A percentile compares a stretch with the other conserved stretches of the same genome.
Evolutionary conservation across 2,329 filamentous ascomycete genomes (phyloP).

Genomic region (Pseudogymnoascus sp.): DNA sequence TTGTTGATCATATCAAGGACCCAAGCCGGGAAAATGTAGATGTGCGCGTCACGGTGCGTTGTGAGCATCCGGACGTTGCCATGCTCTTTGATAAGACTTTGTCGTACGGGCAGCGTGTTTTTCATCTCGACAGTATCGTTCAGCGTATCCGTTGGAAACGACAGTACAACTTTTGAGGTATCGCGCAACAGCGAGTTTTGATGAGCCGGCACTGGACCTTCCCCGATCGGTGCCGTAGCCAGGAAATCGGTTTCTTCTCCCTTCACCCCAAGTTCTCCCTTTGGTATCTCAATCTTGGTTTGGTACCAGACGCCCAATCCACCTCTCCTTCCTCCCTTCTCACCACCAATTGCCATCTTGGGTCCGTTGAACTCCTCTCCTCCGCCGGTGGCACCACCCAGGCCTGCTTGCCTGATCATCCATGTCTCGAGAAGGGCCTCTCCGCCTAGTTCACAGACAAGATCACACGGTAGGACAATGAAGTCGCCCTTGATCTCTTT

Average conservation of each 20-base stretch:
- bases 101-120: slow-evolving; percentile 64
- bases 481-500: slow-evolving; percentile 77
- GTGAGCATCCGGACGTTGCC: slow-evolving; percentile 72
- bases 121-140: slow-evolving; percentile 74
- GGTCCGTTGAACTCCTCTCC: slow-evolving; percentile 32
- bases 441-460: slow-evolving; percentile 83
- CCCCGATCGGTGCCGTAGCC: slow-evolving; percentile 61
- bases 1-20: slow-evolving; percentile 72
- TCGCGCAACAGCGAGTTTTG: slow-evolving; percentile 58
- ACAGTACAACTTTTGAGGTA: slow-evolving; percentile 73
- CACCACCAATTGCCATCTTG: slow-evolving; percentile 43
- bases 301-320: slow-evolving; percentile 88
- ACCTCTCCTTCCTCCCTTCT: slow-evolving; percentile 57
- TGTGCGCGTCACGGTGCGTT: slow-evolving; percentile 81
- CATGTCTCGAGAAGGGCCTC: slow-evolving; percentile 80
- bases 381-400: slow-evolving; percentile 52
- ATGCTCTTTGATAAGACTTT: slow-evolving; percentile 66
- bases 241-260: slow-evolving; percentile 91
- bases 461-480: slow-evolving; percentile 81
- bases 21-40: slow-evolving; percentile 93
- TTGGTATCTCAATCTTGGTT: slow-evolving; percentile 46
- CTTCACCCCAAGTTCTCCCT: slow-evolving; percentile 65
- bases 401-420: slow-evolving; percentile 74
- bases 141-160: slow-evolving; percentile 80
- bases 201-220: slow-evolving; percentile 48